A percentile compares a stretch with the other conserved stretches of the same genome.
Evolutionary conservation across 192 early-diverging fungal species (phyloP).

Genomic region (Backusella circina): DNA sequence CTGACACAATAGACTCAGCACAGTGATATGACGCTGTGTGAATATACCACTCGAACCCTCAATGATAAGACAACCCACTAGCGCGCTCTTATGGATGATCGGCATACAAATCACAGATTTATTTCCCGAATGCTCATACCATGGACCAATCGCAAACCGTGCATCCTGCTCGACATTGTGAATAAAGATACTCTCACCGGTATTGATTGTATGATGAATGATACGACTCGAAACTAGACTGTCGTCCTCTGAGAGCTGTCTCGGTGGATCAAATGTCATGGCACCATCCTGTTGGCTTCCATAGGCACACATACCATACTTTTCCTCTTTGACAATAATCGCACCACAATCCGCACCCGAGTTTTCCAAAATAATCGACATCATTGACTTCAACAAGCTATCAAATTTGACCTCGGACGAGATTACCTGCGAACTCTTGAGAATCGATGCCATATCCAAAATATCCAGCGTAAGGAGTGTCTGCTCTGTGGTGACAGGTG

Average conservation of each 20-base stretch:
- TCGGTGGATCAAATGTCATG: conserved; percentile 31
- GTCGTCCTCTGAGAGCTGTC: conserved; percentile 24
- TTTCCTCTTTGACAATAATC: conserved; percentile 34
- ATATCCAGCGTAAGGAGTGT: conserved; percentile 29
- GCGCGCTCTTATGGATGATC: conserved; percentile 40
- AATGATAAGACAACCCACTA: conserved; percentile 44
- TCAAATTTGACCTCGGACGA: conserved; percentile 37
- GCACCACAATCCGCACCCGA: conserved; percentile 33
- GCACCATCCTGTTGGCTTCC: conserved; percentile 25
- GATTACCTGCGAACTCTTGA: conserved; percentile 35
- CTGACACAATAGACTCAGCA: conserved; percentile 45
- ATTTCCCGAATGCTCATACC: conserved; percentile 32
- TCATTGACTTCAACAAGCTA: conserved; percentile 32
- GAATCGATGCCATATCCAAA: conserved; percentile 31
- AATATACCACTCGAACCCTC: conserved; percentile 40
- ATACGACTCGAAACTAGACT: conserved; percentile 29
- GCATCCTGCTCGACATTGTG: conserved; percentile 26
- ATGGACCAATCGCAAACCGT: conserved; percentile 28
- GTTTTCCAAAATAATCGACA: conserved; percentile 34
- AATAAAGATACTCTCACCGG: conserved; percentile 25
- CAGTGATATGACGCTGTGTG: conserved; percentile 41
- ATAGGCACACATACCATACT: conserved; percentile 30
- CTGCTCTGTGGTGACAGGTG: conserved; percentile 28
- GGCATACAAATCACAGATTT: conserved; percentile 47
- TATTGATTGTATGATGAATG: conserved; percentile 27